phyloP scores from a whole-genome alignment of 1,139 yeast species.

The Diutina rugosa region DNA sequence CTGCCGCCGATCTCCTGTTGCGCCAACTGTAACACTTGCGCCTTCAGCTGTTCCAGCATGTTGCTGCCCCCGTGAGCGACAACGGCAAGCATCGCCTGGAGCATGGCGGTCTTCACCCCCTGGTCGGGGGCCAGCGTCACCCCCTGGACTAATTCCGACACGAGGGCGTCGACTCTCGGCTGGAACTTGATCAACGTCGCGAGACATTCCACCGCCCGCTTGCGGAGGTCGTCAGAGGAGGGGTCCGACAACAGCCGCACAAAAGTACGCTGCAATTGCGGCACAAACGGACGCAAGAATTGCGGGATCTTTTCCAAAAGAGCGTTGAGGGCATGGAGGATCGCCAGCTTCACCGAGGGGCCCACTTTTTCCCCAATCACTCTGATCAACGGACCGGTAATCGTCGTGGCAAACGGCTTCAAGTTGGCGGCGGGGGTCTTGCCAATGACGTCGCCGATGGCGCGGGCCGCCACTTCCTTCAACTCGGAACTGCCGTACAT shows the following conservation, averaged over 20 bases:
- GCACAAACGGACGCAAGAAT: conserved; percentile 88
- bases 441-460: conserved; percentile 77
- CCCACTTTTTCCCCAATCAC: conserved; percentile 93
- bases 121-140: conserved; percentile 44
- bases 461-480: conserved; percentile 78
- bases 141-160: conserved; percentile 70
- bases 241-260: conserved; percentile 82
- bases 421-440: conserved; percentile 74
- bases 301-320: conserved; percentile 78
- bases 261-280: conserved; percentile 94
- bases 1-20: conserved; percentile 49
- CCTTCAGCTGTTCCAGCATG: conserved; percentile 64
- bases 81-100: conserved; percentile 76
- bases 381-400: conserved; percentile 96
- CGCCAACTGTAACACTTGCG: conserved; percentile 57
- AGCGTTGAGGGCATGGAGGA: conserved; percentile 69
- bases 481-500: conserved; percentile 86
- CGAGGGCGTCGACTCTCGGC: conserved; percentile 88
- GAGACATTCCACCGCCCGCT: conserved; percentile 83
- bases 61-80: conserved; percentile 68
- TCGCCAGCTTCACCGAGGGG: conserved; percentile 86
- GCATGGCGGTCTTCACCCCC: conserved; percentile 77
- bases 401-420: conserved; percentile 81
- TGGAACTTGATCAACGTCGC: conserved; percentile 82
- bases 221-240: conserved; percentile 55